These are phyloP conservation scores for Physcomitrellopsis africana DNA, from an alignment of 225 moss, liverwort and hornwort genomes.

Conservation along the genomic window DNA sequence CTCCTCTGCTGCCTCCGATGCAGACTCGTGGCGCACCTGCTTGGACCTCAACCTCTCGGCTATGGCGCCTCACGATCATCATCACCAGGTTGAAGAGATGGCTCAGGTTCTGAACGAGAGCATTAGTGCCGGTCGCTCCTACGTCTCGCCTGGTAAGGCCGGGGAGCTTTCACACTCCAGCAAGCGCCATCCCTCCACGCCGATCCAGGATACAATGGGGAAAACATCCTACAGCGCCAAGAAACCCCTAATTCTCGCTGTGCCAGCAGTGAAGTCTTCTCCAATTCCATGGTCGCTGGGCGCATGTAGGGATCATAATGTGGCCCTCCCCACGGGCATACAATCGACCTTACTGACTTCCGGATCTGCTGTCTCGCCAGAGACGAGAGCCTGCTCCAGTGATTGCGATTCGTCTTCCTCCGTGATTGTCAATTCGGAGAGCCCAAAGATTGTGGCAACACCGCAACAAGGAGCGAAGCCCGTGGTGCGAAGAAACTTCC, in stretches of 20 bases:
- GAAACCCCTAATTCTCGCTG: constrained; percentile 48
- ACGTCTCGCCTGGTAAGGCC: constrained; percentile 40
- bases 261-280: constrained; percentile 14
- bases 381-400: constrained; percentile 70
- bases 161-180: constrained; percentile 52
- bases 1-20: constrained; percentile 41
- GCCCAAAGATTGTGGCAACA: constrained; percentile 32
- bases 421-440: constrained; percentile 83
- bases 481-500: constrained; percentile 34
- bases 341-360: not conserved
- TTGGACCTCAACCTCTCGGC: constrained; percentile 83
- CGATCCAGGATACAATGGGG: constrained; percentile 48
- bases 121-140: constrained; percentile 53
- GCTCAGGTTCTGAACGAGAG: constrained; percentile 42
- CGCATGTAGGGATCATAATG: constrained; percentile 17
- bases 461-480: constrained; percentile 55
- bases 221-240: constrained; percentile 57
- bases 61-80: constrained; percentile 41
- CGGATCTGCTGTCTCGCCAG: constrained; percentile 23
- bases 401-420: constrained; percentile 97
- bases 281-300: constrained; percentile 46
- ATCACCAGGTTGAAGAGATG: constrained; percentile 38
- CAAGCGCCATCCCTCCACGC: constrained; percentile 57
- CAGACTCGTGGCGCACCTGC: constrained; percentile 62
- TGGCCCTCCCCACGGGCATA: not conserved